A percentile compares a stretch with the other conserved stretches of the same genome.
Conservation (phyloP, 2,329 filamentous ascomycete species). For the Aspergillaceae sp. region DNA sequence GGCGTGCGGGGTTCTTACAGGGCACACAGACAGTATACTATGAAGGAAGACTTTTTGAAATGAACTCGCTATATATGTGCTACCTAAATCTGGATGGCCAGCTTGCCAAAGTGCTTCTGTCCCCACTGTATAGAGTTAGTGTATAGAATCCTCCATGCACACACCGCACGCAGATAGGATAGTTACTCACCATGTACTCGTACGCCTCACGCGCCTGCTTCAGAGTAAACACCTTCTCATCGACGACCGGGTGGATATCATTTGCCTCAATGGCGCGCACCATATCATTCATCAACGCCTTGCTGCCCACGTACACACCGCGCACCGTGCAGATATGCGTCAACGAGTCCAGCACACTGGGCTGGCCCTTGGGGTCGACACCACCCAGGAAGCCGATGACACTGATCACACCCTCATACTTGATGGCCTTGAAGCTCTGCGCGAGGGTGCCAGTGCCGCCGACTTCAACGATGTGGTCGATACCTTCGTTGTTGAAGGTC, state of each 20-base stretch:
- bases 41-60: too few species aligned
- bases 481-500: slow-evolving; percentile 45
- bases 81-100: slow-evolving; percentile 38
- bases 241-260: slow-evolving; percentile 51
- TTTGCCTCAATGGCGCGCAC: slow-evolving; percentile 50
- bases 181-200: slow-evolving; percentile 40
- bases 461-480: slow-evolving; percentile 58
- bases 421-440: slow-evolving; percentile 47
- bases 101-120: slow-evolving; percentile 50
- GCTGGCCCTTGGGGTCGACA: slow-evolving; percentile 37
- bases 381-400: slow-evolving; percentile 53
- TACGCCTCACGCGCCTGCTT: slow-evolving; percentile 47
- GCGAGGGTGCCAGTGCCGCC: slow-evolving; percentile 54
- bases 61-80: too few species aligned
- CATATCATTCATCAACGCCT: slow-evolving; percentile 52
- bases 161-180: neutral
- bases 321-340: slow-evolving; percentile 47
- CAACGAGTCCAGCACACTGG: slow-evolving; percentile 45
- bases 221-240: slow-evolving; percentile 49
- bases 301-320: slow-evolving; percentile 50
- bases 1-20: neutral
- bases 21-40: too few species aligned
- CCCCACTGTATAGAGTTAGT: slow-evolving; percentile 31
- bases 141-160: neutral
- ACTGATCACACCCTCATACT: slow-evolving; percentile 47